These are phyloP conservation scores for Saccharomyces pastorianus DNA, from an alignment of 1,139 yeast species.

Conservation along the genomic window DNA sequence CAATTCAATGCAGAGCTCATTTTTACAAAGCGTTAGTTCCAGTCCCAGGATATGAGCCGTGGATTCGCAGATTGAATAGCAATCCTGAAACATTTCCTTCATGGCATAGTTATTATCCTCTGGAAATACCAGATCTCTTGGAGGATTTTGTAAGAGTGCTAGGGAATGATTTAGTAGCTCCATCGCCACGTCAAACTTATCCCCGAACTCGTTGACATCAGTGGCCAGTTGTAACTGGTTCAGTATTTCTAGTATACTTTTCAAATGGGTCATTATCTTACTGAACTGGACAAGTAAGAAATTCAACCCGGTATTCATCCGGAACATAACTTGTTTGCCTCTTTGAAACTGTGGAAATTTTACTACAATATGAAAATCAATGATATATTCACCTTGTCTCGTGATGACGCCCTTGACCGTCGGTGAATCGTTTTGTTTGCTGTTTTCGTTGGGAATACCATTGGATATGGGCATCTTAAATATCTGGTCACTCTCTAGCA, in stretches of 20 bases:
- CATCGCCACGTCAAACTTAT: slow-evolving; percentile 15
- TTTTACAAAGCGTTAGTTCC: slow-evolving; percentile 24
- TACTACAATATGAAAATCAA: slow-evolving; percentile 26
- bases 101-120: slow-evolving; percentile 22
- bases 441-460: slow-evolving; percentile 12
- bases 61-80: slow-evolving; percentile 19
- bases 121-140: slow-evolving; percentile 26
- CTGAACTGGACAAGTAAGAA: slow-evolving; percentile 22
- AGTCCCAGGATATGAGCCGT: slow-evolving; percentile 24
- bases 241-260: slow-evolving; percentile 12
- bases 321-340: slow-evolving; percentile 21
- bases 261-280: slow-evolving; percentile 13
- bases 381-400: slow-evolving; percentile 23
- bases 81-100: slow-evolving; percentile 23
- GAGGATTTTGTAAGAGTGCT: slow-evolving; percentile 27
- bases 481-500: slow-evolving; percentile 26
- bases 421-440: slow-evolving; percentile 10
- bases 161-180: slow-evolving; percentile 20
- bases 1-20: slow-evolving; percentile 27
- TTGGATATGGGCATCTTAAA: slow-evolving; percentile 31
- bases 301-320: slow-evolving; percentile 19
- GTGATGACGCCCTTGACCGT: slow-evolving; percentile 26
- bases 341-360: slow-evolving; percentile 26
- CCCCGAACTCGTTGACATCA: slow-evolving; percentile 15
- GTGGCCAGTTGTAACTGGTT: slow-evolving; percentile 18